Percentiles rank a stretch among this genome's conserved stretches.
Evolutionary conservation across 1,284 basidiomycete species (phyloP).

Genomic region (Cryptococcus sp.): DNA sequence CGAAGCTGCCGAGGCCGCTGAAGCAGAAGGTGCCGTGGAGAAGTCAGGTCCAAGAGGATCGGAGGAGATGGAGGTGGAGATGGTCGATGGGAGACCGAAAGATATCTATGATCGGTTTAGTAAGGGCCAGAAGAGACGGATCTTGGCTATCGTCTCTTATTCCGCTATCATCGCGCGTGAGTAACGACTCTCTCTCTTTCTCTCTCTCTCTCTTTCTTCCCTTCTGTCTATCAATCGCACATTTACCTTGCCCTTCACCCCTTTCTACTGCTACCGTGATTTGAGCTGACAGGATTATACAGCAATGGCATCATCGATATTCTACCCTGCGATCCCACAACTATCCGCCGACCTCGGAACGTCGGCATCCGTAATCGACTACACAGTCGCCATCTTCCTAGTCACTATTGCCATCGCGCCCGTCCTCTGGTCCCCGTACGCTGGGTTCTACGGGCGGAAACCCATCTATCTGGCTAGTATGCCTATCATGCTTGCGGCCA

Average conservation of each 20-base stretch:
- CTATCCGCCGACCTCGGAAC: constrained; percentile 65
- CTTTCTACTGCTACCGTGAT: not conserved
- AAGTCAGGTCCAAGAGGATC: not conserved
- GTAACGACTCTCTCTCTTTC: constrained; percentile 32
- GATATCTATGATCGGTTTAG: constrained; percentile 62
- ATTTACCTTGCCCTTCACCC: not conserved
- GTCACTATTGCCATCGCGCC: constrained; percentile 52
- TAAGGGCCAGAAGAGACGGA: constrained; percentile 55
- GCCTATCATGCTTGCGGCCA: constrained; percentile 64
- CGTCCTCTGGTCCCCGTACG: constrained; percentile 61
- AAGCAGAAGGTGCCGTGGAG: not conserved
- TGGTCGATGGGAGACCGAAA: constrained; percentile 22
- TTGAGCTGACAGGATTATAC: not conserved
- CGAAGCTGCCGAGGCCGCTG: not conserved
- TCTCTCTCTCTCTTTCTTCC: not conserved
- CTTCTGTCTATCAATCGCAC: not conserved
- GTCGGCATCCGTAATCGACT: constrained; percentile 62
- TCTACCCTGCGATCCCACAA: constrained; percentile 69
- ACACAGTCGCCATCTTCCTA: constrained; percentile 56
- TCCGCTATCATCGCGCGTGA: constrained; percentile 60
- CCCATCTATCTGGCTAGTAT: constrained; percentile 65
- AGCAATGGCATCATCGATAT: constrained; percentile 70
- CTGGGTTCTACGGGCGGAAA: constrained; percentile 63
- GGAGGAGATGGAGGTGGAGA: constrained; percentile 13
- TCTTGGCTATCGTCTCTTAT: constrained; percentile 61